Conservation (phyloP, 805 yeast species). For the Yarrowia sp. region DNA sequence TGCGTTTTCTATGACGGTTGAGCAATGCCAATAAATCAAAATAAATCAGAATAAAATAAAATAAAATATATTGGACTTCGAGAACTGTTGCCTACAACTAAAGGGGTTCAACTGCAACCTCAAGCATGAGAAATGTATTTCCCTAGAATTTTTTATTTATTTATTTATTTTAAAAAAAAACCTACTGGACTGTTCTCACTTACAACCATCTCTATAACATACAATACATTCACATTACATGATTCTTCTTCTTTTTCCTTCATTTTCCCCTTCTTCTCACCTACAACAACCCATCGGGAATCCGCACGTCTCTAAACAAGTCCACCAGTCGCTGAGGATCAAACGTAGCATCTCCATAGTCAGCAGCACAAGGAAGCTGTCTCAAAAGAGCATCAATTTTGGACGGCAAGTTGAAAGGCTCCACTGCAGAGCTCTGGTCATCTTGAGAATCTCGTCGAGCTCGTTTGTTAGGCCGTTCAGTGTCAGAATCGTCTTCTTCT, state of each 20-base stretch:
- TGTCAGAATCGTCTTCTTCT: slow-evolving; percentile 4
- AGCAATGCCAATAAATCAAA: too few relatives aligned
- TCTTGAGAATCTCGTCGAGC: slow-evolving; percentile 29
- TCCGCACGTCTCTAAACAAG: slow-evolving; percentile 33
- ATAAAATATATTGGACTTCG: too few relatives aligned
- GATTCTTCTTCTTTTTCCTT: neutral
- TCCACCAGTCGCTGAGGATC: slow-evolving; percentile 53
- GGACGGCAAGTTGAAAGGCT: slow-evolving; percentile 39
- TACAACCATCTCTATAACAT: neutral
- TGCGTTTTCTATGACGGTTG: too few relatives aligned
- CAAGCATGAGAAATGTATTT: too few relatives aligned
- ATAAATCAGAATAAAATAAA: too few relatives aligned
- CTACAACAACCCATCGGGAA: slow-evolving; percentile 32
- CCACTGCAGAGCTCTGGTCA: neutral
- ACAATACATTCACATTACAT: neutral
- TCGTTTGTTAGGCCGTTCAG: slow-evolving; percentile 29
- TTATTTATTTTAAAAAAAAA: too few relatives aligned
- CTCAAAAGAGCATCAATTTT: slow-evolving; percentile 36
- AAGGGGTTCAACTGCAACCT: too few relatives aligned
- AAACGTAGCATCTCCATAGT: slow-evolving; percentile 47
- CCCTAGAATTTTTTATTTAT: too few relatives aligned
- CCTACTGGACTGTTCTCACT: too few relatives aligned
- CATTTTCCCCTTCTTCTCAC: neutral
- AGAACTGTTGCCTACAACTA: too few relatives aligned
- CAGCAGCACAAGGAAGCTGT: neutral